phyloP scores from a whole-genome alignment of 2,329 filamentous ascomycete genomes.

The Fusarium sp. region DNA sequence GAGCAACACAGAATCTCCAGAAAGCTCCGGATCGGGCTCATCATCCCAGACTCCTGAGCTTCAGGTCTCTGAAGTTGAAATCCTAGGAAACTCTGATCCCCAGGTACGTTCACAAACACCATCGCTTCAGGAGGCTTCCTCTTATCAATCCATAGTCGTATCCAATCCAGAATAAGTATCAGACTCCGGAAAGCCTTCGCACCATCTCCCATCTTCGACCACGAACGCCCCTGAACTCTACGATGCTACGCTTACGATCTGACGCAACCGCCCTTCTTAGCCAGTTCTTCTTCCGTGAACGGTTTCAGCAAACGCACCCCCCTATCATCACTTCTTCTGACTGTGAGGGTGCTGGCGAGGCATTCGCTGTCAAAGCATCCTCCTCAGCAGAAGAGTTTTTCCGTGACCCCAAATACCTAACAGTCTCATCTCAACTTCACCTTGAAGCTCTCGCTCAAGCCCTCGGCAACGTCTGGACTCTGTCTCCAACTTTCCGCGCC shows the following conservation, averaged over 20 bases:
- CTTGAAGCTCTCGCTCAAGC: conserved; percentile 91
- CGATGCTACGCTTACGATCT: conserved; percentile 84
- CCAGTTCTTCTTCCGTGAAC: conserved; percentile 75
- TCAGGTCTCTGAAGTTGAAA: conserved; percentile 71
- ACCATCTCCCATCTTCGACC: conserved; percentile 87
- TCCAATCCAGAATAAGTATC: conserved; percentile 96
- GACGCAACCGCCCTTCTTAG: conserved; percentile 77
- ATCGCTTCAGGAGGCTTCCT: not conserved
- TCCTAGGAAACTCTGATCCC: conserved; percentile 82
- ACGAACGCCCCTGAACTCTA: conserved; percentile 81
- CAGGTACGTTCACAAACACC: conserved; percentile 64
- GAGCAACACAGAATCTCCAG: conserved; percentile 5
- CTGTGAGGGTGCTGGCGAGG: conserved; percentile 95
- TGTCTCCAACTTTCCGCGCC: conserved; percentile 93
- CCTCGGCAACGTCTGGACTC: conserved; percentile 89
- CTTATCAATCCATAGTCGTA: conserved; percentile 69
- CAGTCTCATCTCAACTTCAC: conserved; percentile 93
- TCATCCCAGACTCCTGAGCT: conserved; percentile 64
- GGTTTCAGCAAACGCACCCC: conserved; percentile 86
- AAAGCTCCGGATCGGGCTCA: conserved; percentile 7
- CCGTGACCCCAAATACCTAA: conserved; percentile 87
- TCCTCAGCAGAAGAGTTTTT: conserved; percentile 71
- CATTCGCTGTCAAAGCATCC: conserved; percentile 75
- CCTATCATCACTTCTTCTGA: conserved; percentile 97
- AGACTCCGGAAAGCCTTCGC: conserved; percentile 87